Conservation (phyloP, 1,284 basidiomycete genomes). For the Puccinia horiana region DNA sequence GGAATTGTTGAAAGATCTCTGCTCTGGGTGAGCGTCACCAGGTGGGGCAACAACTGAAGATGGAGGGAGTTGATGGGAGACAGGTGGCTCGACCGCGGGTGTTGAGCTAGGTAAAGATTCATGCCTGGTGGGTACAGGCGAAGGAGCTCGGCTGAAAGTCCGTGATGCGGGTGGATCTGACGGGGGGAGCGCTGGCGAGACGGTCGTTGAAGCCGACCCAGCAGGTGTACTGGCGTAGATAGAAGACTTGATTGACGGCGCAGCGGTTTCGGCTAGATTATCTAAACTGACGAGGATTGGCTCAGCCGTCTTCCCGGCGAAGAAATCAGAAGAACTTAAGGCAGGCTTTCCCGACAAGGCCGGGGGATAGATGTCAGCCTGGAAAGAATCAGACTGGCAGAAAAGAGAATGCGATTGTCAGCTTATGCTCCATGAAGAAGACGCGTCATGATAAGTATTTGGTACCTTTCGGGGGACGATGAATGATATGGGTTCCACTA, state of each 20-base stretch:
- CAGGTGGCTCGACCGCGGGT: neutral
- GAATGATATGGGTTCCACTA: conserved; percentile 86
- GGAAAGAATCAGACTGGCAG: conserved; percentile 76
- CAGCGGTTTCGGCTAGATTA: conserved; percentile 52
- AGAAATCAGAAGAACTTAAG: conserved; percentile 79
- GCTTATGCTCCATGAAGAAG: neutral
- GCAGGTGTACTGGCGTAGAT: conserved; percentile 46
- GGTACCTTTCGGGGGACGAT: conserved; percentile 84
- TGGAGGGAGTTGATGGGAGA: neutral
- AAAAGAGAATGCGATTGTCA: neutral
- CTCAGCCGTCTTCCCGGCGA: conserved; percentile 72
- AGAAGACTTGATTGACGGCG: conserved; percentile 42
- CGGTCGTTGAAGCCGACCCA: conserved; percentile 29
- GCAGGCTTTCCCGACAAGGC: conserved; percentile 79
- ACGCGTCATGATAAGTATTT: neutral
- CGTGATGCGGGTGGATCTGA: neutral
- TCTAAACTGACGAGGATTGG: conserved; percentile 68
- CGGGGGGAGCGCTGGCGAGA: conserved; percentile 28
- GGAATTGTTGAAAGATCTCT: conserved; percentile 4
- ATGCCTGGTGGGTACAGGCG: conserved; percentile 46
- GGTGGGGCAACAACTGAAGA: conserved; percentile 33
- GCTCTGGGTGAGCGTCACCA: conserved; percentile 38
- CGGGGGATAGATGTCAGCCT: conserved; percentile 90
- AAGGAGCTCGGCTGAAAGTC: conserved; percentile 40
- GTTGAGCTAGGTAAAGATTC: conserved; percentile 48